These are phyloP conservation scores for Sordariomycetes sp. DNA, from an alignment of 2,329 filamentous ascomycete genomes.

Conservation along the genomic window DNA sequence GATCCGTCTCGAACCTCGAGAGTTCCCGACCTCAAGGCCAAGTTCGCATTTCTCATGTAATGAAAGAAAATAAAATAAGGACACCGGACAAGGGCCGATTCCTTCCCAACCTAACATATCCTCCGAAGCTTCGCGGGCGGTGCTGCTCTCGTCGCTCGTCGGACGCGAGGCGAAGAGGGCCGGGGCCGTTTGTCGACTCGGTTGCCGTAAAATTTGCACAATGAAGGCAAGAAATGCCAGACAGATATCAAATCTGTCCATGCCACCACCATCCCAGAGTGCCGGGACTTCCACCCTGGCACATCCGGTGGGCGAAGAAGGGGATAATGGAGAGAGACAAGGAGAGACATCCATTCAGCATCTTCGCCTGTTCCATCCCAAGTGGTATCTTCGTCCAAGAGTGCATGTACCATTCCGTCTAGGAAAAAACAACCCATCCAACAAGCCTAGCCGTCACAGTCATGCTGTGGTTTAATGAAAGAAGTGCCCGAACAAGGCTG, in stretches of 20 bases:
- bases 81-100: background rate
- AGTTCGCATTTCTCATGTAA: background rate
- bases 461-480: background rate
- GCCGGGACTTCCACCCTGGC: slow-evolving; percentile 3
- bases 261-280: slow-evolving; percentile 3
- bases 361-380: background rate
- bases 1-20: background rate
- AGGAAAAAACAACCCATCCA: background rate
- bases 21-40: background rate
- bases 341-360: background rate
- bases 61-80: background rate
- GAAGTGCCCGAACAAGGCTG: background rate
- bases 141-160: background rate
- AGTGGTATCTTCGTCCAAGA: slow-evolving; percentile 3
- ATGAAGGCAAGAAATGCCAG: background rate
- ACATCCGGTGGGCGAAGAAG: background rate
- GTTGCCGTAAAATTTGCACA: background rate
- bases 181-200: background rate
- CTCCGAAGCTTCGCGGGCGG: background rate
- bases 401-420: background rate
- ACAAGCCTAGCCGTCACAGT: background rate
- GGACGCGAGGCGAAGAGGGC: background rate
- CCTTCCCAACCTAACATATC: background rate
- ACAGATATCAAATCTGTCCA: slow-evolving; percentile 5
- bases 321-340: background rate